A percentile compares a stretch with the other conserved stretches of the same genome.
Evolutionary conservation across 768 basidiomycete genomes (phyloP).

Genomic region (Rhodotorula kratochvilovae): DNA sequence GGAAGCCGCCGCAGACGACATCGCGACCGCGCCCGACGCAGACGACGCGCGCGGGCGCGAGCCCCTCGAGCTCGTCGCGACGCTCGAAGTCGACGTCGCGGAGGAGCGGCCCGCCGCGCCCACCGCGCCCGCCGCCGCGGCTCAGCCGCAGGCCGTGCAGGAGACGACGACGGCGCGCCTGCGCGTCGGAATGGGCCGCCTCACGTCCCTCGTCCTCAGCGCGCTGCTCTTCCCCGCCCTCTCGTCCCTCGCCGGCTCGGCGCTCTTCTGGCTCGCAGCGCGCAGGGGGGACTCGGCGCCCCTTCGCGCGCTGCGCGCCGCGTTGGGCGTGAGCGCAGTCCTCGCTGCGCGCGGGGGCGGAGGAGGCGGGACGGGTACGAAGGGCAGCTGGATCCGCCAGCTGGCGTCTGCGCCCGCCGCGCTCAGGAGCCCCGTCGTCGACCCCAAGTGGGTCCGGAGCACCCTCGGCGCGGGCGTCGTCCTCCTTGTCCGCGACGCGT

Average conservation of each 20-base stretch:
- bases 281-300: neutral
- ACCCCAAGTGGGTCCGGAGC: constrained; percentile 45
- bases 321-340: constrained; percentile 28
- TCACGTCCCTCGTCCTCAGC: constrained; percentile 38
- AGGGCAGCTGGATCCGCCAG: neutral
- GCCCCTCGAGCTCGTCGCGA: constrained; percentile 22
- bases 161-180: constrained; percentile 2
- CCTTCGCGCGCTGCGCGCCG: constrained; percentile 1
- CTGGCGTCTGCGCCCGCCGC: neutral
- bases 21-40: neutral
- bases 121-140: neutral
- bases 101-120: neutral
- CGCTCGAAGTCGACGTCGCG: constrained; percentile 23
- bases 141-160: neutral
- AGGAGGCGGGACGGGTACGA: accelerated
- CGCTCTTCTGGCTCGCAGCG: constrained; percentile 34
- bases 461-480: constrained; percentile 41
- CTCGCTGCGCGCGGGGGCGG: neutral
- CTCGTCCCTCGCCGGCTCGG: constrained; percentile 29
- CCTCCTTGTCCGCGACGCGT: constrained; percentile 27
- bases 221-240: constrained; percentile 39
- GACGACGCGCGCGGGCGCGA: neutral
- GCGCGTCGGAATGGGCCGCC: constrained; percentile 25
- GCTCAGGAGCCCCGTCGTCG: constrained; percentile 11
- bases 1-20: constrained; percentile 18